Conservation (phyloP, 306 rosid species). For the Vigna mungo region DNA sequence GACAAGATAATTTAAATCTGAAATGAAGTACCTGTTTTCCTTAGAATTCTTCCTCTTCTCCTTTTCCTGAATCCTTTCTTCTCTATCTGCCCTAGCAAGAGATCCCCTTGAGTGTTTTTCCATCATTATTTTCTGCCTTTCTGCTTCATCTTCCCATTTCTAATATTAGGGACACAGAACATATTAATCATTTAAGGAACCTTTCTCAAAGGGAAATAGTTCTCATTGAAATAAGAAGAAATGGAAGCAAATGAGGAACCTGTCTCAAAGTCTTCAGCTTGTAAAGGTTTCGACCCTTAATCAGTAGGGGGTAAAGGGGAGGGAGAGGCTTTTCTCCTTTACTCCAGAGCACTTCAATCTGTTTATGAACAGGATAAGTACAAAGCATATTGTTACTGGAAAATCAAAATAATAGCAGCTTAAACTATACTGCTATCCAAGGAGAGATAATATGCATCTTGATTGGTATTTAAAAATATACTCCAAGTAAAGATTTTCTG, state of each 20-base stretch:
- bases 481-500: constrained; percentile 10
- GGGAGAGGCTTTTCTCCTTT: constrained; percentile 88
- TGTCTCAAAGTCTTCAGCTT: constrained; percentile 87
- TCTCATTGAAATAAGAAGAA: constrained; percentile 28
- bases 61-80: constrained; percentile 67
- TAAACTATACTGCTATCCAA: constrained; percentile 14
- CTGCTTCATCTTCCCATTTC: constrained; percentile 82
- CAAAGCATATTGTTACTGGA: constrained; percentile 19
- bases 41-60: constrained; percentile 52
- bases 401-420: constrained; percentile 3
- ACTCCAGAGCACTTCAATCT: constrained; percentile 98
- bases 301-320: constrained; percentile 79
- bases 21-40: constrained; percentile 60
- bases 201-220: constrained; percentile 13
- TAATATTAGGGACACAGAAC: constrained; percentile 41
- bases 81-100: constrained; percentile 77
- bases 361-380: constrained; percentile 39
- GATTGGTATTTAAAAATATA: constrained; percentile 12
- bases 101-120: constrained; percentile 88
- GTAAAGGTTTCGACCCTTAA: constrained; percentile 94
- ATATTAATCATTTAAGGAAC: constrained; percentile 4
- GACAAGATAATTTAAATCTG: background rate
- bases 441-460: background rate
- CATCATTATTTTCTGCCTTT: constrained; percentile 65
- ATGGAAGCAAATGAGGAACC: constrained; percentile 51